Evolutionary conservation across 2,329 filamentous ascomycete species (phyloP), one percentile per base, ranked within the genome.

Genomic region (Catunica adiposa): DNA sequence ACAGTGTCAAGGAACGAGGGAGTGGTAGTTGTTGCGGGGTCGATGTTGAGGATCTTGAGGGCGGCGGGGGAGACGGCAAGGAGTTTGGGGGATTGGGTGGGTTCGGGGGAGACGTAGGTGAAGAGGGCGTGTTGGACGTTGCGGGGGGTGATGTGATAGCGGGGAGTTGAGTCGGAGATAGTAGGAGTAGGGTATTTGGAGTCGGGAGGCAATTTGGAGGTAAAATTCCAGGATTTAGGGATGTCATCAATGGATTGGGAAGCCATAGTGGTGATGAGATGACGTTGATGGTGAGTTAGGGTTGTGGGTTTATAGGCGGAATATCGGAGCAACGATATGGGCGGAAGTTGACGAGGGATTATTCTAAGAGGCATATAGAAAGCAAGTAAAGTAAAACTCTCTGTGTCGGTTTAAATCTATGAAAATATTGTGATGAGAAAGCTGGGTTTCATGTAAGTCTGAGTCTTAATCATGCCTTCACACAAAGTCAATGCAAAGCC

Each of bases 21-120:
- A 0, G 79, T 85, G 51, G 78, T 68, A 50, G 83, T 80, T 61
- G 92, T 85, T 1, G 77, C 79, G 1, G 74, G 67, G 20, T 75
- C 74, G 58, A 98, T 79, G 0, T 86, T 86, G n/a, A 98, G 72
- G 63, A 95, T 88, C 53, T 74, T 74, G 69, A 97, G 73, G 0
- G 89, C 90, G 1, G 80, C 80, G 1, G 80, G 76, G 60, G 89
- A 95, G 1, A 94, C 82, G 5, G 80, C 84, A 1, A 97, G 76
- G 15, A 98, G 73, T 64, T 96, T 86, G 0, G 88, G 80, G 22
- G 84, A 77, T 60, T 82, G 73, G 25, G 82, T 77, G 20, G 74
- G 69, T 63, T 90, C 84, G 0, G 92, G 92, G 3, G 89, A 81
- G 20, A 98, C 89, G 74, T 83, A 98, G 7, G 89, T 94, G 69